Evolutionary conservation across 2,329 filamentous ascomycete genomes (phyloP).

Genomic region (Pseudogymnoascus sp.): DNA sequence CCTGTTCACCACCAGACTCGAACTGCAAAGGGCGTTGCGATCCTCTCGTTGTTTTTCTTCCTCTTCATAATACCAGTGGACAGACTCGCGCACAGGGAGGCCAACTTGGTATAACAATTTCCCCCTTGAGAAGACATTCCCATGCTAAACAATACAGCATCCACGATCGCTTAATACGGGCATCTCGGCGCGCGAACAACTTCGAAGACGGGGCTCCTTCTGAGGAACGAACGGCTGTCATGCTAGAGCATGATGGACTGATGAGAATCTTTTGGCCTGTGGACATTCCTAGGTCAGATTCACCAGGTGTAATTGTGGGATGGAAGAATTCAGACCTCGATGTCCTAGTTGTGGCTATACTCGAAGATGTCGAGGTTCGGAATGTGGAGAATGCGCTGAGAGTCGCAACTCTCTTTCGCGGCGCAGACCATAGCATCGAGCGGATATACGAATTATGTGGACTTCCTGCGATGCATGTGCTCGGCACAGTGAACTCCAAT

Average conservation of each 20-base stretch:
- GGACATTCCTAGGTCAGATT: conserved; percentile 63
- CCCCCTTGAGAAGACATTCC: conserved; percentile 19
- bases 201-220: conserved; percentile 90
- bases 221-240: conserved; percentile 46
- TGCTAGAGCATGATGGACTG: conserved; percentile 73
- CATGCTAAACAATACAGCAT: conserved; percentile 48
- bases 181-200: conserved; percentile 90
- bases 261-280: conserved; percentile 99
- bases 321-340: conserved; percentile 92
- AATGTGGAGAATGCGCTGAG: conserved; percentile 84
- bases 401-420: conserved; percentile 73
- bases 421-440: conserved; percentile 68
- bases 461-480: conserved; percentile 70
- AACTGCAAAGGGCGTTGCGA: conserved; percentile 73
- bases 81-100: conserved; percentile 72
- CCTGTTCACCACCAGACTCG: conserved; percentile 51
- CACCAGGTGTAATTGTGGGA: conserved; percentile 80
- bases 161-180: conserved; percentile 68
- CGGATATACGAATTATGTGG: conserved; percentile 82
- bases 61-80: conserved; percentile 76
- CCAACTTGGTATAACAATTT: conserved; percentile 56
- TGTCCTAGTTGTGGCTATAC: conserved; percentile 78
- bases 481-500: conserved; percentile 69
- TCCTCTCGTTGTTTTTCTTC: conserved; percentile 78
- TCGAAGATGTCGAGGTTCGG: conserved; percentile 74